phyloP scores from a whole-genome alignment of 2,329 filamentous ascomycete species.

The Botryotinia calthae region DNA sequence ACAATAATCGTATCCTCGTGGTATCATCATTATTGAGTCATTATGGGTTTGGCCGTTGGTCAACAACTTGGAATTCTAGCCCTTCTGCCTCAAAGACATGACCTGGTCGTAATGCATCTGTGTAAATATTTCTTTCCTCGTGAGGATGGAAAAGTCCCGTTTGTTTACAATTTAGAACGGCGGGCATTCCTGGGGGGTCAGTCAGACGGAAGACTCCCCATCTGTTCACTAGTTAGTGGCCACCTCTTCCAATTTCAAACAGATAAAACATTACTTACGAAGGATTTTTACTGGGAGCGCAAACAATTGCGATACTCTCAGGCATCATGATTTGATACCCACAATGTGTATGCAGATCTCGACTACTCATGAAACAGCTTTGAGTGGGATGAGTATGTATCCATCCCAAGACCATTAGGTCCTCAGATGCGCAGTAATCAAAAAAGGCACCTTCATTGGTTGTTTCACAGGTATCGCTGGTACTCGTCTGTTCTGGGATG shows the following conservation, averaged over 20 bases:
- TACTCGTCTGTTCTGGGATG: conserved; percentile 86
- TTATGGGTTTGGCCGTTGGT: conserved; percentile 48
- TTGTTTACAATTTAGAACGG: conserved; percentile 77
- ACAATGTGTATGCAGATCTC: conserved; percentile 89
- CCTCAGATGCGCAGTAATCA: conserved; percentile 64
- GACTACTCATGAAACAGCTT: conserved; percentile 95
- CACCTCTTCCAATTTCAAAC: background rate
- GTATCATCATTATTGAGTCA: background rate
- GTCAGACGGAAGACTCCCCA: conserved; percentile 93
- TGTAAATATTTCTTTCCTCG: conserved; percentile 40
- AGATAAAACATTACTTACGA: conserved; percentile 53
- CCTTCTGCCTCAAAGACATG: conserved; percentile 58
- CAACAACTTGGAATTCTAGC: conserved; percentile 62
- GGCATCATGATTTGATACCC: conserved; percentile 96
- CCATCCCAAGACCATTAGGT: conserved; percentile 54
- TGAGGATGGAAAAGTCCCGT: conserved; percentile 83
- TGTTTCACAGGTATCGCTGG: conserved; percentile 92
- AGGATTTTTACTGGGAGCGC: conserved; percentile 76
- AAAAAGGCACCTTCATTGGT: conserved; percentile 82
- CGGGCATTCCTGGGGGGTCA: conserved; percentile 82
- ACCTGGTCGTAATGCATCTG: conserved; percentile 48
- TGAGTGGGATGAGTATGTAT: conserved; percentile 97
- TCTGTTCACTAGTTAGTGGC: conserved; percentile 45
- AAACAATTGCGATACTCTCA: conserved; percentile 95
- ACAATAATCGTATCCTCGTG: background rate